A percentile compares a stretch with the other conserved stretches of the same genome.
These are phyloP conservation scores for Linaria vulgaris DNA, from an alignment of 257 asterid genomes.

Conservation along the genomic window DNA sequence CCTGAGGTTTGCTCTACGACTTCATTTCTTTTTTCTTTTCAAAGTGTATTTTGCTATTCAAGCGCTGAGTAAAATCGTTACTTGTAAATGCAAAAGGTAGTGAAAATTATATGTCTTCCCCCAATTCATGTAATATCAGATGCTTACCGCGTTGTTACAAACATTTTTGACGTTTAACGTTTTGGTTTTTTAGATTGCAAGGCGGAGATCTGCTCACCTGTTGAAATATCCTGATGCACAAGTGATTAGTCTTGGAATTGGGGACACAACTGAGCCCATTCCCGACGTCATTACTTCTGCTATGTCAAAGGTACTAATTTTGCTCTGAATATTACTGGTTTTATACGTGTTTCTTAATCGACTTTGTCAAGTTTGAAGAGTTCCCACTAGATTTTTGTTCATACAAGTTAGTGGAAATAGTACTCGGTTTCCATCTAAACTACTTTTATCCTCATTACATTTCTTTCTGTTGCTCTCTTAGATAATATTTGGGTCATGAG, in stretches of 20 bases:
- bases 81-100: not conserved
- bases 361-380: too few relatives aligned
- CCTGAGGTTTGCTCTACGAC: conserved; percentile 67
- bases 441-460: conserved; percentile 5
- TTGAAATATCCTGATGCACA: conserved; percentile 77
- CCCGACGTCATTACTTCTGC: conserved; percentile 88
- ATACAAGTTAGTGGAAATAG: too few relatives aligned
- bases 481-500: too few relatives aligned
- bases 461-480: too few relatives aligned
- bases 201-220: conserved; percentile 77
- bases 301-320: conserved; percentile 78
- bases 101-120: conserved; percentile 1
- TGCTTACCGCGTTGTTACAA: conserved; percentile 1
- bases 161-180: not conserved
- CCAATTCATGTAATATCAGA: not conserved
- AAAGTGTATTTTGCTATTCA: too few relatives aligned
- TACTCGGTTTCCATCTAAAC: not conserved
- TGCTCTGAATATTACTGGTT: not conserved
- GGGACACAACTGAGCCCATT: conserved; percentile 97
- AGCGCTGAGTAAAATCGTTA: too few relatives aligned
- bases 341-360: too few relatives aligned
- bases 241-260: conserved; percentile 96
- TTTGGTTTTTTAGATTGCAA: conserved; percentile 58
- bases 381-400: too few relatives aligned
- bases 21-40: too few relatives aligned